phyloP scores from a whole-genome alignment of 2,329 filamentous ascomycete genomes.

The Pestalotiopsis fici region DNA sequence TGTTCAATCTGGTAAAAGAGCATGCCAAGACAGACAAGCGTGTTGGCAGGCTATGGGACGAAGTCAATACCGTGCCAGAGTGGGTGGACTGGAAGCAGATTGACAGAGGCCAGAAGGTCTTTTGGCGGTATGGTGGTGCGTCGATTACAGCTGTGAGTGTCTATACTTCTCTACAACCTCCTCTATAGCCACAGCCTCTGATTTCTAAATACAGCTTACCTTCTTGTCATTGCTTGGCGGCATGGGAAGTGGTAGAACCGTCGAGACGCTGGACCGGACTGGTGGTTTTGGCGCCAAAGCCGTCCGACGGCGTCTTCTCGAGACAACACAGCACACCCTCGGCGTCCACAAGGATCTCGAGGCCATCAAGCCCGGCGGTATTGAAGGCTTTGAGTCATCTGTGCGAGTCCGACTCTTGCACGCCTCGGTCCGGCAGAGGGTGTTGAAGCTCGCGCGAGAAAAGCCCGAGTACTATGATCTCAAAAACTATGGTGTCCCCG shows the following conservation, averaged over 20 bases:
- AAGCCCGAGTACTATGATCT: slow-evolving; percentile 64
- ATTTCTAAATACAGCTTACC: slow-evolving; percentile 40
- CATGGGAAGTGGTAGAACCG: slow-evolving; percentile 72
- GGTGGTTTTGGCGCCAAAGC: slow-evolving; percentile 72
- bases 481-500: slow-evolving; percentile 61
- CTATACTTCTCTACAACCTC: slow-evolving; percentile 14
- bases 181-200: slow-evolving; percentile 4
- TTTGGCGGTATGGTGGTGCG: slow-evolving; percentile 74
- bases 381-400: slow-evolving; percentile 61
- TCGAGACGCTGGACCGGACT: slow-evolving; percentile 73
- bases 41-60: slow-evolving; percentile 59
- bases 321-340: slow-evolving; percentile 76
- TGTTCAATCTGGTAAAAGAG: slow-evolving; percentile 63
- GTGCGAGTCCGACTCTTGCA: slow-evolving; percentile 71
- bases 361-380: slow-evolving; percentile 67
- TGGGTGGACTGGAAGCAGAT: slow-evolving; percentile 84
- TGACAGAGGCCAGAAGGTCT: slow-evolving; percentile 71
- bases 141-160: slow-evolving; percentile 56
- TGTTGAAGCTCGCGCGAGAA: slow-evolving; percentile 57
- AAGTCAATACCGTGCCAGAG: slow-evolving; percentile 66
- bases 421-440: slow-evolving; percentile 65
- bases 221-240: slow-evolving; percentile 66
- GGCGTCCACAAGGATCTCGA: slow-evolving; percentile 68
- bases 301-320: slow-evolving; percentile 61
- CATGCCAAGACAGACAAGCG: slow-evolving; percentile 58